A percentile compares a stretch with the other conserved stretches of the same genome.
These are phyloP conservation scores for Apophysomyces ossiformis DNA, from an alignment of 371 early-diverging fungal genomes.

Conservation along the genomic window DNA sequence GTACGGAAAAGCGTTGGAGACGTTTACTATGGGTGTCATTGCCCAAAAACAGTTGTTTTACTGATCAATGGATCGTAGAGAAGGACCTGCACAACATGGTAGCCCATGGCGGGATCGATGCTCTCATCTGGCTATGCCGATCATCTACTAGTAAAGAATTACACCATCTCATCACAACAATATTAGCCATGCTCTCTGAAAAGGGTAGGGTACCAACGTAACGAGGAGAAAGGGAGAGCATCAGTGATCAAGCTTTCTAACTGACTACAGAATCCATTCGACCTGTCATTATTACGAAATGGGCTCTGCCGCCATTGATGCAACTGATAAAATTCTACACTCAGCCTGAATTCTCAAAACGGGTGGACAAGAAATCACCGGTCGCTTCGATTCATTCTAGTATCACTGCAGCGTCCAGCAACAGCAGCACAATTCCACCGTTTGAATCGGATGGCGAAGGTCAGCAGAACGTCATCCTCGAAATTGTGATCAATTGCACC, in stretches of 20 bases:
- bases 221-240: neutral
- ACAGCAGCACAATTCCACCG: slow-evolving; percentile 14
- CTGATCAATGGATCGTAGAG: slow-evolving; percentile 35
- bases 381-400: slow-evolving; percentile 11
- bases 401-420: slow-evolving; percentile 16
- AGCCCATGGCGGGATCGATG: slow-evolving; percentile 66
- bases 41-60: neutral
- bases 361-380: slow-evolving; percentile 12
- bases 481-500: slow-evolving; percentile 49
- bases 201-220: slow-evolving; percentile 32
- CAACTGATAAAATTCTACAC: slow-evolving; percentile 39
- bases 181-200: slow-evolving; percentile 54
- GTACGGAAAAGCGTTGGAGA: slow-evolving; percentile 21
- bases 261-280: slow-evolving; percentile 44
- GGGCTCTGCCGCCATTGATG: slow-evolving; percentile 51
- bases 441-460: neutral
- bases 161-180: slow-evolving; percentile 57
- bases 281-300: slow-evolving; percentile 56
- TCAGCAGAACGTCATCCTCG: slow-evolving; percentile 31
- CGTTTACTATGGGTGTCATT: neutral
- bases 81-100: slow-evolving; percentile 56
- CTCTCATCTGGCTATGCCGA: slow-evolving; percentile 61
- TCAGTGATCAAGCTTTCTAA: neutral
- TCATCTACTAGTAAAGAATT: slow-evolving; percentile 48
- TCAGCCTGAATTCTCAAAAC: slow-evolving; percentile 9